Evolutionary conservation across 306 rosid species (phyloP).

Genomic region (Senna siamea): DNA sequence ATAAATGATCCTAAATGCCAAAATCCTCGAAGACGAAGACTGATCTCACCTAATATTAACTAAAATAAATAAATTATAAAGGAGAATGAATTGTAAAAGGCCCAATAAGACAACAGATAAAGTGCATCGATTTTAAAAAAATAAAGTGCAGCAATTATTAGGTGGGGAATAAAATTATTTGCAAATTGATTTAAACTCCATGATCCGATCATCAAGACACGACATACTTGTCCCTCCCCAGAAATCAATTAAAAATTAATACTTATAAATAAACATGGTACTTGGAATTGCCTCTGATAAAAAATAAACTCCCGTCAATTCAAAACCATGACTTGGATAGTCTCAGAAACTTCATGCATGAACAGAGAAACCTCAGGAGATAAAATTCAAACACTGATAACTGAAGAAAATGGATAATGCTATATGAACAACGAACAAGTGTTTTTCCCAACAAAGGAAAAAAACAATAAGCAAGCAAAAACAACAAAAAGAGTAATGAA

Average conservation of each 20-base stretch:
- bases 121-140: too few relatives aligned
- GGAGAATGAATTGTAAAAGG: background rate
- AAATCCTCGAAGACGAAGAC: too few relatives aligned
- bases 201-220: background rate
- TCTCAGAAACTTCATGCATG: background rate
- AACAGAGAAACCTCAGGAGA: background rate
- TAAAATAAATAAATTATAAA: too few relatives aligned
- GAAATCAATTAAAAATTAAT: background rate
- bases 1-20: too few relatives aligned
- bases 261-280: too few relatives aligned
- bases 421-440: too few relatives aligned
- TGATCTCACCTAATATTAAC: too few relatives aligned
- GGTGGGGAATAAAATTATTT: background rate
- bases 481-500: constrained; percentile 10
- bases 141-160: background rate
- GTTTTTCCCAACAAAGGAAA: too few relatives aligned
- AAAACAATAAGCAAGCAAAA: background rate
- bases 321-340: background rate
- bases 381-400: background rate
- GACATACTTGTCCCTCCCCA: background rate
- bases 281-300: background rate
- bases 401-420: background rate
- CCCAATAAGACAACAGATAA: background rate
- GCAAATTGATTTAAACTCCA: background rate
- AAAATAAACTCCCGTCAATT: background rate